Conservation (phyloP, 2,329 filamentous ascomycete species). For the Exophiala phaeomuriformis region DNA sequence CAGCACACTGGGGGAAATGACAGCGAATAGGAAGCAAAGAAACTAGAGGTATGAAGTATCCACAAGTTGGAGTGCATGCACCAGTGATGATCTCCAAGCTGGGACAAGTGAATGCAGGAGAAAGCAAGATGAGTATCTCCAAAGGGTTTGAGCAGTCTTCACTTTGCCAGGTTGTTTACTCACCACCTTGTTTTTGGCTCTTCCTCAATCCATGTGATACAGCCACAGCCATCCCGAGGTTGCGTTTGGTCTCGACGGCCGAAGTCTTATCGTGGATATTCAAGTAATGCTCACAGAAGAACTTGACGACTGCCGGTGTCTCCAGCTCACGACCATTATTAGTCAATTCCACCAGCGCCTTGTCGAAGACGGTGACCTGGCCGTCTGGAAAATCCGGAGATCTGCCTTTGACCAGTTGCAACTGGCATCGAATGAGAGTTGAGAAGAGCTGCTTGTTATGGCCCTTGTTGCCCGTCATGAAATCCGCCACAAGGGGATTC, state of each 20-base stretch:
- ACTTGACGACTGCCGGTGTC: constrained; percentile 32
- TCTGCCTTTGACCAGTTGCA: constrained; percentile 33
- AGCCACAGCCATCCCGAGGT: neutral
- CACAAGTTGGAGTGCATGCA: too few species aligned
- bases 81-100: too few species aligned
- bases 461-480: constrained; percentile 28
- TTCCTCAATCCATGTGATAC: too few species aligned
- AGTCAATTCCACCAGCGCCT: constrained; percentile 34
- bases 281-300: constrained; percentile 37
- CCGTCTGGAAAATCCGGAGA: constrained; percentile 32
- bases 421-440: constrained; percentile 32
- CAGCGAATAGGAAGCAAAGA: too few species aligned
- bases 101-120: too few species aligned
- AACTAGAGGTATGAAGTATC: too few species aligned
- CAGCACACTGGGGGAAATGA: neutral
- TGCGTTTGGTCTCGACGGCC: neutral
- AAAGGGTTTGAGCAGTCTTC: too few species aligned
- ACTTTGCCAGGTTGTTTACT: too few species aligned
- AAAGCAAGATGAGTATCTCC: too few species aligned
- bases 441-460: constrained; percentile 29
- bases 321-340: constrained; percentile 30
- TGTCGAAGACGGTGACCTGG: constrained; percentile 38
- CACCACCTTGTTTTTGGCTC: too few species aligned
- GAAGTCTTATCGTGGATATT: constrained; percentile 27
- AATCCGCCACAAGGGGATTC: constrained; percentile 28